Percentiles rank a stretch among this genome's conserved stretches.
These are phyloP conservation scores for Pyrenochaeta sp. DNA, from an alignment of 2,329 filamentous ascomycete species.

Conservation along the genomic window DNA sequence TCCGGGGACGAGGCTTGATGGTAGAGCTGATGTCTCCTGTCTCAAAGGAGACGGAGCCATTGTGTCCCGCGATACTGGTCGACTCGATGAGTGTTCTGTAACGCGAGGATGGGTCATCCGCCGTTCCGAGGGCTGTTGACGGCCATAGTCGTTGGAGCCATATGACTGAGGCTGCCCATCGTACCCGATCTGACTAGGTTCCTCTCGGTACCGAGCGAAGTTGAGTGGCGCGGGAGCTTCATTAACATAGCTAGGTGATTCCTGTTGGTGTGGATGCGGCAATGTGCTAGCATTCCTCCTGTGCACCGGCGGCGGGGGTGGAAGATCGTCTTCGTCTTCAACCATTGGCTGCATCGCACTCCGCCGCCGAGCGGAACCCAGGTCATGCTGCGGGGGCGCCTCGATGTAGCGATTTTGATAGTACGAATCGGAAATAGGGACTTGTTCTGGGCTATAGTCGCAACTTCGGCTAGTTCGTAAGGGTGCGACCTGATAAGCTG, in stretches of 20 bases:
- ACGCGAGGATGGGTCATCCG: constrained; percentile 43
- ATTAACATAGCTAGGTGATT: constrained; percentile 30
- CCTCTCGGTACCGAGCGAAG: constrained; percentile 38
- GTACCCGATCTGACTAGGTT: constrained; percentile 30
- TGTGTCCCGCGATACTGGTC: constrained; percentile 44
- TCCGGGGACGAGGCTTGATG: constrained; percentile 43
- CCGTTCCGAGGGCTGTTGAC: constrained; percentile 37
- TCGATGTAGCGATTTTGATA: constrained; percentile 43
- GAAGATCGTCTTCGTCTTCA: constrained; percentile 67
- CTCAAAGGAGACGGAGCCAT: constrained; percentile 45
- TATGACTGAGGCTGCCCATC: constrained; percentile 40
- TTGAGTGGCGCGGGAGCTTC: constrained; percentile 47
- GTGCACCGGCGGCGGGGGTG: constrained; percentile 51
- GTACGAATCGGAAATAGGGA: constrained; percentile 42
- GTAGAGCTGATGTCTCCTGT: constrained; percentile 37
- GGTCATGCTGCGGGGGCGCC: constrained; percentile 41
- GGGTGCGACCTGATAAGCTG: constrained; percentile 45
- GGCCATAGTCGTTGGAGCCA: constrained; percentile 29
- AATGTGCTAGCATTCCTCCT: constrained; percentile 45
- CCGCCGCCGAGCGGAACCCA: constrained; percentile 56
- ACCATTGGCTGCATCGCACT: constrained; percentile 68
- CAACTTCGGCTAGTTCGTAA: constrained; percentile 40
- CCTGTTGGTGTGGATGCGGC: constrained; percentile 35
- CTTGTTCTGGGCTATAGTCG: constrained; percentile 33
- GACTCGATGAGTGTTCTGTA: constrained; percentile 30